These are phyloP conservation scores for Rhododendron henanense DNA, from an alignment of 148 eudicot genomes.

Conservation along the genomic window DNA sequence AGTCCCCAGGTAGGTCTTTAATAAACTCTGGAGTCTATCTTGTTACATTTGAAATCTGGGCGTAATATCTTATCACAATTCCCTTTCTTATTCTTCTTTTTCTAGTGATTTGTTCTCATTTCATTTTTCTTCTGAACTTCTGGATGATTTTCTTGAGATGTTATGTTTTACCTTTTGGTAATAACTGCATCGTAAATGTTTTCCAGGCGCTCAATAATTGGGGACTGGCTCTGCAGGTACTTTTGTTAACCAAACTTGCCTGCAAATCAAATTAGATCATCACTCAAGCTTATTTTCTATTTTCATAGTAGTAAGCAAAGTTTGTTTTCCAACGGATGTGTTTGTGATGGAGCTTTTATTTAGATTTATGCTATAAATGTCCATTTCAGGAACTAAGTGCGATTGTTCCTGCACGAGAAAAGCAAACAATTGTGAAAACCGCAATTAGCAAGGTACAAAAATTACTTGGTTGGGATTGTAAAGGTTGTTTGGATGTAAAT, in stretches of 20 bases:
- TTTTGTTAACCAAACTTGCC: neutral
- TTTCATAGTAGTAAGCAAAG: neutral
- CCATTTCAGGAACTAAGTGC: conserved; percentile 83
- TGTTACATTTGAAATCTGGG: neutral
- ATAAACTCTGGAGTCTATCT: neutral
- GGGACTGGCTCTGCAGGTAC: conserved; percentile 98
- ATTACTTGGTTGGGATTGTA: neutral
- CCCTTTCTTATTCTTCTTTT: neutral
- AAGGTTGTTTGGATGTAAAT: conserved; percentile 2
- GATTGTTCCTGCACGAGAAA: conserved; percentile 93
- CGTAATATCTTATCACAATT: neutral
- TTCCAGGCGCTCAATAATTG: conserved; percentile 96
- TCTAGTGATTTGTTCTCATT: conserved; percentile 4
- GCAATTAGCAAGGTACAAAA: conserved; percentile 76
- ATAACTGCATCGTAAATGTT: conserved; percentile 11
- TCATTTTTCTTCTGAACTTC: neutral
- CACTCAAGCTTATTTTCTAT: neutral
- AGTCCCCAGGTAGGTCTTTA: conserved; percentile 74
- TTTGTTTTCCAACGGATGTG: neutral
- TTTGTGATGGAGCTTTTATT: neutral
- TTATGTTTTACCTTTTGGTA: neutral
- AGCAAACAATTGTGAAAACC: conserved; percentile 70
- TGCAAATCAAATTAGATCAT: neutral
- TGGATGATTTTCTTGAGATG: neutral
- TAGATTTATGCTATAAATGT: conserved; percentile 3